Base-by-base conservation (phyloP, 768 basidiomycete species). In the Xerocomus potaroensis region DNA sequence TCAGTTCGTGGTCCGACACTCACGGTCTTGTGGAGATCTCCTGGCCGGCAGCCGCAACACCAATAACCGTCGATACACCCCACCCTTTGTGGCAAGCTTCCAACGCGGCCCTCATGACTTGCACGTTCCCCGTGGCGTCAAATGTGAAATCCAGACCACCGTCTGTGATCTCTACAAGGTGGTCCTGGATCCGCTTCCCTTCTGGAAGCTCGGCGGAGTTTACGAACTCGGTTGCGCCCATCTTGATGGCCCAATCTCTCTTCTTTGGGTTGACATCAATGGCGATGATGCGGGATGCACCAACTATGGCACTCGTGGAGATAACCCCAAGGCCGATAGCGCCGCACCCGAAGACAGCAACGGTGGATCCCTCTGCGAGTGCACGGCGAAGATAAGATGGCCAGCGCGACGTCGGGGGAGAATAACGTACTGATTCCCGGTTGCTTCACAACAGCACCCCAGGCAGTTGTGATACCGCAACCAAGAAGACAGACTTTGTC, bases 31-130 rank as follows among this genome's bases (percentile, higher is more conserved):
- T 94, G 10, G 86, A 78, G 51, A 94, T 92, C 68, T 98, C 96
- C 60, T 96, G 84, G 7, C 96, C 96, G 16, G 96, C 92, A 19
- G 93, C 92, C 4, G 96, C 96, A 33, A 99, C 96, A 50, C 95
- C 95, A 49, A 99, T 97, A 55, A 99, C 65, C 46, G 91, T 97
- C 47, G 84, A 91, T 34, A 97, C 85, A 57, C 96, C 96, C 96
- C 96, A 99, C 12, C 96, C 96, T 65, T 98, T 98, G 70, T 99
- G 96, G 68, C 93, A 97, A n/a, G 93, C 89, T 71, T 99, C 96
- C 38, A 99, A 80, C 21, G 96, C 96, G 40, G 84, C 74, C 50
- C 94, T 82, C 94, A 96, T 97, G 53, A 95, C 92, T 23, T 91
- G 72, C 9, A 92, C 87, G 63, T 96, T 97, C 18, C 96, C 96